Base-by-base conservation (phyloP, 1,284 basidiomycete species). In the Phlebopus sp. region DNA sequence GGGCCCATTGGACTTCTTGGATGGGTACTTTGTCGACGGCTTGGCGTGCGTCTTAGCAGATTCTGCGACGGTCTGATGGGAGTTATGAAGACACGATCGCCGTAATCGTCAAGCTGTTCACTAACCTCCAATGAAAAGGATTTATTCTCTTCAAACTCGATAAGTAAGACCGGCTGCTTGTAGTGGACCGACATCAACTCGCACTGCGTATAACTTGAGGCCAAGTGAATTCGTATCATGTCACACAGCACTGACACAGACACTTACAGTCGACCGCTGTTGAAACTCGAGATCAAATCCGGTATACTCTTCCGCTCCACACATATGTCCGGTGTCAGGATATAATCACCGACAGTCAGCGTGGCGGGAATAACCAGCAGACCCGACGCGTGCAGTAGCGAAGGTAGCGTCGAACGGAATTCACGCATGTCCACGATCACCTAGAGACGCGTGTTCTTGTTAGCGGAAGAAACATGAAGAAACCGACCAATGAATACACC, bases 81-180 rank as follows among this genome's bases (percentile, higher is more conserved):
- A 13, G 38, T 40, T 4, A 14, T 56, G 42, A 15, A 47, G 42
- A 40, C 41, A 21, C 9, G 25, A 21, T 21, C 15, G 30, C 44
- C 2, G 29, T 29, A 8, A 13, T 9, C n/a, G 25, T 30, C n/a
- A 19, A 27, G 32, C 34, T 50, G 17, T 29, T 31, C 11, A 67
- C 77, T 51, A 59, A 91, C 92, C 67, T 92, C 84, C 11, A 97
- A 75, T 0, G 92, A 90, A 67, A 98, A 99, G 0, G 92, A 84
- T 60, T 96, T 97, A 67, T 97, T 90, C 68, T 98, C 92, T 60
- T 98, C 96, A 57, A 99, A 99, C 63, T 99, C 96, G 59, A 99
- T 97, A n/a, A 99, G 76, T 13, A 99, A 72, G 46, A 99, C 81
- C 0, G 95, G 94, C 37, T 90, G 86, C 69, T 94, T 95, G 71